These are phyloP conservation scores for Nemania sp. DNA, from an alignment of 2,329 filamentous ascomycete species.

Conservation along the genomic window DNA sequence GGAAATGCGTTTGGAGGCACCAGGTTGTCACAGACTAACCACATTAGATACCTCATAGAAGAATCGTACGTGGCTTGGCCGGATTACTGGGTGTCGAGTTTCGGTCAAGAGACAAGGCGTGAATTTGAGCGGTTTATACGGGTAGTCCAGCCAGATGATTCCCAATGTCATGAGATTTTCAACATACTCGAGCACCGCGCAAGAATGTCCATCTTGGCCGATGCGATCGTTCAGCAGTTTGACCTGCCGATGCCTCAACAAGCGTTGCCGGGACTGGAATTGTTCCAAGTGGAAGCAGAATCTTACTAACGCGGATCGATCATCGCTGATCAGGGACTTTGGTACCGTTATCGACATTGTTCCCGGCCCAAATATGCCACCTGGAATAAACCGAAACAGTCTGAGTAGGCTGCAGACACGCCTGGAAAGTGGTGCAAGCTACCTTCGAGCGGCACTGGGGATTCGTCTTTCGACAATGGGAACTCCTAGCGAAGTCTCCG, in stretches of 20 bases:
- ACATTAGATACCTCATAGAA: slow-evolving; percentile 35
- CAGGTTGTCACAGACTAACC: slow-evolving; percentile 32
- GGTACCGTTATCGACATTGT: slow-evolving; percentile 18
- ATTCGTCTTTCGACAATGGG: slow-evolving; percentile 7
- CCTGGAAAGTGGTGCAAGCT: slow-evolving; percentile 22
- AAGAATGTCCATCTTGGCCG: slow-evolving; percentile 31
- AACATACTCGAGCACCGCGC: slow-evolving; percentile 37
- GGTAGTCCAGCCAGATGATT: slow-evolving; percentile 7
- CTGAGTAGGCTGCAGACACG: slow-evolving; percentile 17
- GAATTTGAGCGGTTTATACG: slow-evolving; percentile 26
- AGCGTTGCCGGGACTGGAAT: slow-evolving; percentile 37
- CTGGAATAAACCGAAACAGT: slow-evolving; percentile 18
- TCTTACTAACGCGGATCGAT: slow-evolving; percentile 2
- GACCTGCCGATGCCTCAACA: slow-evolving; percentile 24
- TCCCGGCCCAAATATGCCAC: slow-evolving; percentile 29
- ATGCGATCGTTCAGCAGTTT: slow-evolving; percentile 30
- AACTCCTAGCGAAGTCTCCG: neutral
- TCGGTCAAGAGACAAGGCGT: slow-evolving; percentile 23
- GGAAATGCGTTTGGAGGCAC: slow-evolving; percentile 38
- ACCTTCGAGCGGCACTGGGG: slow-evolving; percentile 28
- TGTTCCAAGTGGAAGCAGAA: slow-evolving; percentile 21
- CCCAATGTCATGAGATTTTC: slow-evolving; percentile 36
- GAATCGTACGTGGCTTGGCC: slow-evolving; percentile 36
- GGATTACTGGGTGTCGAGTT: slow-evolving; percentile 29
- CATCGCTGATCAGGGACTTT: slow-evolving; percentile 7